Percentiles rank a stretch among this genome's conserved stretches.
Conservation (phyloP, 176 grass and related monocot genomes). For the Echinochloa phyllopogon region DNA sequence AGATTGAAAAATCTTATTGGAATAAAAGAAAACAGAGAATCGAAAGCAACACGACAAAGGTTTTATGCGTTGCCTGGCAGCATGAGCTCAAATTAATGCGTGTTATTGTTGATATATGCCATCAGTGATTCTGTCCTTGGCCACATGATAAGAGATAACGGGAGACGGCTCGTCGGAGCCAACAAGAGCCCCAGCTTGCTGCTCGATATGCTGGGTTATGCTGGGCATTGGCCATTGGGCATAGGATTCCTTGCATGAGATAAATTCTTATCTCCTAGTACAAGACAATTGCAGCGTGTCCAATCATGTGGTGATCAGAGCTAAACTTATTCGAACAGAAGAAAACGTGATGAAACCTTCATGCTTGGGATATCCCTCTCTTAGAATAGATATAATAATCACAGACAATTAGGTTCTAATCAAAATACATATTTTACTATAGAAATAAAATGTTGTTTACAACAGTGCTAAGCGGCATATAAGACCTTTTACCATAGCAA, state of each 20-base stretch:
- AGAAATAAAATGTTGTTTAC: no score
- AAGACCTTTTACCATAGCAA: neutral
- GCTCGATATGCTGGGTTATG: constrained; percentile 3
- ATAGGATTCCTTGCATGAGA: neutral
- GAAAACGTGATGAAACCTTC: neutral
- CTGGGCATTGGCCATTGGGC: neutral
- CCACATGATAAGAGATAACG: neutral
- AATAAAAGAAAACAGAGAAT: neutral
- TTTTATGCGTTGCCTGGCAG: neutral
- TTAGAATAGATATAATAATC: no score
- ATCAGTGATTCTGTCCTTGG: constrained; percentile 1
- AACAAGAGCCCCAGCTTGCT: neutral
- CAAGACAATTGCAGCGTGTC: neutral
- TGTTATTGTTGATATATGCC: neutral
- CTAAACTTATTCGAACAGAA: neutral
- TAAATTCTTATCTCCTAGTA: neutral
- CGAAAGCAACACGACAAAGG: neutral
- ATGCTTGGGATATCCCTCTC: neutral
- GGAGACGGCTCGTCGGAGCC: neutral
- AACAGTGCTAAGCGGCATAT: no score
- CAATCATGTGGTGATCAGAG: neutral
- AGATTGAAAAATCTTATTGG: constrained; percentile 4
- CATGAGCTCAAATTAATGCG: neutral
- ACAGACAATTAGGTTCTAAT: no score
- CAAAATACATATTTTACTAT: no score